phyloP scores from a whole-genome alignment of 352 stramenopile genomes.

The Peronospora farinosa region DNA sequence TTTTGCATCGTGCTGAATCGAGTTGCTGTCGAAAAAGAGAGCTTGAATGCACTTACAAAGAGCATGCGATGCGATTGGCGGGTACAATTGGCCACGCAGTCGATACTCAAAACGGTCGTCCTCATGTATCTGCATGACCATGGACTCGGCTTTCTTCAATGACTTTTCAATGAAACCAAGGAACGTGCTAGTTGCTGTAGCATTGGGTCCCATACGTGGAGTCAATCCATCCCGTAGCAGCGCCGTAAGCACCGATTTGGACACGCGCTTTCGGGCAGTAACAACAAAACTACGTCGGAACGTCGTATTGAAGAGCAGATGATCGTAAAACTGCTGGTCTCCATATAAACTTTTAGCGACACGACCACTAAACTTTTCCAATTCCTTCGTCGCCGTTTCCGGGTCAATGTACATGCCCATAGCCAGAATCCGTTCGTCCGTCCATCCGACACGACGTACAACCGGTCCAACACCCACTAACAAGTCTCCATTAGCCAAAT shows the following conservation, averaged over 20 bases:
- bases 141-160: slow-evolving; percentile 73
- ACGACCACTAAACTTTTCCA: slow-evolving; percentile 49
- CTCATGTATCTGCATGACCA: slow-evolving; percentile 64
- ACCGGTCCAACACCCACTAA: slow-evolving; percentile 68
- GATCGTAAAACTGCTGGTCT: slow-evolving; percentile 72
- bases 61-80: slow-evolving; percentile 56
- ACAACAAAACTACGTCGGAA: slow-evolving; percentile 76
- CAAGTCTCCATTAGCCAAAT: slow-evolving; percentile 64
- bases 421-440: slow-evolving; percentile 72
- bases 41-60: slow-evolving; percentile 66
- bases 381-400: slow-evolving; percentile 43
- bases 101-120: slow-evolving; percentile 66
- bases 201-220: slow-evolving; percentile 56
- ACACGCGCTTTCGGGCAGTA: slow-evolving; percentile 70
- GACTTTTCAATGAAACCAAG: slow-evolving; percentile 77
- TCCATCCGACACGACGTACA: slow-evolving; percentile 76
- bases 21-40: slow-evolving; percentile 76
- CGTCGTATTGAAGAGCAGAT: slow-evolving; percentile 43
- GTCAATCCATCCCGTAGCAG: slow-evolving; percentile 61
- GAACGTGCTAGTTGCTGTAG: slow-evolving; percentile 50
- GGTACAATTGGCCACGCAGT: slow-evolving; percentile 57
- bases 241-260: slow-evolving; percentile 60
- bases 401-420: slow-evolving; percentile 77
- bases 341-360: slow-evolving; percentile 58
- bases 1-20: slow-evolving; percentile 77